phyloP scores from a whole-genome alignment of 2,329 filamentous ascomycete species.

The Cordyceps tenuipes region DNA sequence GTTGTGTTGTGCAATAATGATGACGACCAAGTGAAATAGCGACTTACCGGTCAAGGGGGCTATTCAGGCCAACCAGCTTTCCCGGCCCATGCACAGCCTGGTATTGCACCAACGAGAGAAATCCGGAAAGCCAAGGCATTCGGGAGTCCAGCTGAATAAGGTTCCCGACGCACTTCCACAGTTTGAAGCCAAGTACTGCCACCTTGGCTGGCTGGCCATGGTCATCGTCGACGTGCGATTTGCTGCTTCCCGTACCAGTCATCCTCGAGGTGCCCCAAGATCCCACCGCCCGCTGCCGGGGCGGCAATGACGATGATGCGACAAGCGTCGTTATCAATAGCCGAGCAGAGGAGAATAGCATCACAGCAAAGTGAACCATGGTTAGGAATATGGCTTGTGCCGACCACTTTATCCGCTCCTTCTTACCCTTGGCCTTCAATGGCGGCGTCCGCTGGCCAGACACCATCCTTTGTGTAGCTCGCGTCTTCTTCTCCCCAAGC shows the following conservation, averaged over 20 bases:
- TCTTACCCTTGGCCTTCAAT: conserved; percentile 6
- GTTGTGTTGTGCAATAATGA: background rate
- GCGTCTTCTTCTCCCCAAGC: conserved; percentile 23
- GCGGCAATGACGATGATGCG: conserved; percentile 58
- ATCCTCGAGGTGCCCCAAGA: conserved; percentile 15
- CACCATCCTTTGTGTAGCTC: conserved; percentile 13
- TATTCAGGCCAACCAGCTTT: conserved; percentile 63
- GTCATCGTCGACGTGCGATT: conserved; percentile 18
- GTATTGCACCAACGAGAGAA: conserved; percentile 68
- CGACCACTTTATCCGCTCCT: conserved; percentile 26
- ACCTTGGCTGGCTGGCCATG: conserved; percentile 29
- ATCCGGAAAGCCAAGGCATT: conserved; percentile 85
- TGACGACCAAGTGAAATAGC: conserved; percentile 13
- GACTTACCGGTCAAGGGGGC: conserved; percentile 83
- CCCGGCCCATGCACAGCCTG: conserved; percentile 66
- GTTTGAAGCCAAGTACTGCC: conserved; percentile 66
- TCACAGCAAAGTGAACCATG: conserved; percentile 45
- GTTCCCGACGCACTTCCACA: conserved; percentile 67
- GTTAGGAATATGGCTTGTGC: conserved; percentile 45
- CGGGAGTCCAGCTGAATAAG: conserved; percentile 65
- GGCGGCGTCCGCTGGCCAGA: background rate
- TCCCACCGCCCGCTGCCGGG: conserved; percentile 27
- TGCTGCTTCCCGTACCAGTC: conserved; percentile 9
- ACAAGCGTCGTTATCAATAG: conserved; percentile 56
- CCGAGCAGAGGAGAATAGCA: conserved; percentile 55